phyloP scores from a whole-genome alignment of 495 filamentous ascomycete species.

The Trichoderma gamsii region DNA sequence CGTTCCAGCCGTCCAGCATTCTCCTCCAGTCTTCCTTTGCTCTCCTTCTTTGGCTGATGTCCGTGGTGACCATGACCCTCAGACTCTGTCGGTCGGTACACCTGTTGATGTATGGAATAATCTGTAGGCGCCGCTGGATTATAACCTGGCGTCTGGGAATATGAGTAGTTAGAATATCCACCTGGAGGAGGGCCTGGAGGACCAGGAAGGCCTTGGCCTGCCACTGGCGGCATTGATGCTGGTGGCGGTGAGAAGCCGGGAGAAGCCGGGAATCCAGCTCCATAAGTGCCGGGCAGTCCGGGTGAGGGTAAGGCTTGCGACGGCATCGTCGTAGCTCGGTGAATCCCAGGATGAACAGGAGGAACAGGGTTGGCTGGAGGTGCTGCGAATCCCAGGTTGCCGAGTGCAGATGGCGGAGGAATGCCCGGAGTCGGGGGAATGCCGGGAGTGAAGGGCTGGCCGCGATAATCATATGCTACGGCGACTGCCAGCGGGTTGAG shows the following conservation, averaged over 20 bases:
- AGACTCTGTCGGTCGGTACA: conserved; percentile 68
- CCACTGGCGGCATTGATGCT: conserved; percentile 22
- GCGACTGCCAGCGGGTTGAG: conserved; percentile 69
- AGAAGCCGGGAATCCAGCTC: conserved; percentile 33
- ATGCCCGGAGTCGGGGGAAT: conserved; percentile 28
- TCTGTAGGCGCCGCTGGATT: conserved; percentile 34
- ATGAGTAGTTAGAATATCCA: conserved; percentile 55
- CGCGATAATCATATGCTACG: conserved; percentile 55
- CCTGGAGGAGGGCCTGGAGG: conserved; percentile 31
- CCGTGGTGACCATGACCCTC: conserved; percentile 36
- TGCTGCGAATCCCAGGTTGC: conserved; percentile 36
- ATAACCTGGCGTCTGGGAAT: conserved; percentile 29
- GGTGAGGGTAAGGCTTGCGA: conserved; percentile 27
- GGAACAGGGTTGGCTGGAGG: conserved; percentile 28
- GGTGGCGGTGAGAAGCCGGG: conserved; percentile 30
- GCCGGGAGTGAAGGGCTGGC: conserved; percentile 39
- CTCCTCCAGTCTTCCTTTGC: conserved; percentile 58
- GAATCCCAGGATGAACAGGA: conserved; percentile 31
- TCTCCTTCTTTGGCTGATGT: conserved; percentile 47
- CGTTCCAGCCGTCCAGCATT: conserved; percentile 65
- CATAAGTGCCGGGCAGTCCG: conserved; percentile 33
- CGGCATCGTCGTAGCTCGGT: conserved; percentile 40
- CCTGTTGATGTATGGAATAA: conserved; percentile 67
- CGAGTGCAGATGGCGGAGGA: conserved; percentile 31
- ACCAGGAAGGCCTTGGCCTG: conserved; percentile 26